Evolutionary conservation across 2,329 filamentous ascomycete species (phyloP), one percentile per base, ranked within the genome.

Genomic region (Cryoendolithus antarcticus): DNA sequence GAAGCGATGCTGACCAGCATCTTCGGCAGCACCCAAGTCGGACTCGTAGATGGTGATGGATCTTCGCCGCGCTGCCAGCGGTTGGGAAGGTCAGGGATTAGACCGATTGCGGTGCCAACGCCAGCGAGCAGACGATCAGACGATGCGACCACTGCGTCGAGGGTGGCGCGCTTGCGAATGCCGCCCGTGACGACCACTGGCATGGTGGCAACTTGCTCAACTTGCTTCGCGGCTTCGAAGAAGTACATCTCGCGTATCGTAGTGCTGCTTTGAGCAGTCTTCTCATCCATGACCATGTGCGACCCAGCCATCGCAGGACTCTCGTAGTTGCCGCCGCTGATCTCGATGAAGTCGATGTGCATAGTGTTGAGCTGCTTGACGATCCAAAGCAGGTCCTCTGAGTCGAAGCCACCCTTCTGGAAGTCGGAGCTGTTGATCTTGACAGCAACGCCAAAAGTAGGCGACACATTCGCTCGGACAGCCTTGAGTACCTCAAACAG

Each of bases 401-500:
- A 32, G 21, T 41, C 41, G 15, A 43, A 41, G 35, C 43, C 45
- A 10, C 42, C 42, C 2, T 38, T 34, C 24, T 47, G 45, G 32
- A 39, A 44, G 15, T 47, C 45, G 10, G 40, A 34, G 12, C 30
- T 36, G 33, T 47, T 47, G 40, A 47, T 43, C 41, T 47, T 47
- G 29, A 45, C 39, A 4, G 35, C 43, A 3, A 47, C 45, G 2
- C 43, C 43, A 30, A 47, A 47, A 6, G 30, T 35, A 1, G 38
- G 30, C 3, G 45, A 44, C 12, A 48, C 49, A 6, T 38, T 30
- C 10, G 11, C 41, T 2, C 45, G 35, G 19, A 47, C 37, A 9
- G 43, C 40, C 9, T 50, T 39, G 27, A 62, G 51, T 34, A 62
- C 56, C 24, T 63, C 61, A 5, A 62, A 35, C 0, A 62, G 38